Percentiles rank a stretch among this genome's conserved stretches.
Conservation (phyloP, 108 stramenopile genomes). For the Cylindrotheca closterium region DNA sequence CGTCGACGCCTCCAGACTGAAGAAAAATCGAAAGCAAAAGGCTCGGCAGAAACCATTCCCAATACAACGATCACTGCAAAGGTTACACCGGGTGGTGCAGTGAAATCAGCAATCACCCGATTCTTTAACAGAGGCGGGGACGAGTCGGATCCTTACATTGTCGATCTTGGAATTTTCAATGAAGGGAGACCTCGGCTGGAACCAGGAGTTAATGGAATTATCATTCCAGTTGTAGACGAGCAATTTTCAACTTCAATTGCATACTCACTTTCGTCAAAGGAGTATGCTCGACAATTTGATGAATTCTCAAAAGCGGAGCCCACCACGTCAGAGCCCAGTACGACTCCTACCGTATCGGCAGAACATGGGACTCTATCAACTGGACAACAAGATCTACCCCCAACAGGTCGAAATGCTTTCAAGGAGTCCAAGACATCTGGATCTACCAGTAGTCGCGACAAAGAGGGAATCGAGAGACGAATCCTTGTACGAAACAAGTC, state of each 20-base stretch:
- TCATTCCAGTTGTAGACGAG: constrained; percentile 93
- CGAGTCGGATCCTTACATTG: constrained; percentile 79
- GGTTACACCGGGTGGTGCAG: constrained; percentile 81
- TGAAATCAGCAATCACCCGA: constrained; percentile 86
- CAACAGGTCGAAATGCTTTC: constrained; percentile 19
- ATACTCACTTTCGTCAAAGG: constrained; percentile 82
- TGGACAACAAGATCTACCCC: not conserved
- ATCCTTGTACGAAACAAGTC: constrained; percentile 86
- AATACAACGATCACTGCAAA: constrained; percentile 32
- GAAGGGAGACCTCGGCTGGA: constrained; percentile 88
- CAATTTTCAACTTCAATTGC: constrained; percentile 92
- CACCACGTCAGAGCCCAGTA: constrained; percentile 8
- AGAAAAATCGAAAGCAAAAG: constrained; percentile 21
- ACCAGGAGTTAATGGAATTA: constrained; percentile 85
- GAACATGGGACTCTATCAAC: not conserved
- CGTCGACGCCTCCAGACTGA: constrained; percentile 54
- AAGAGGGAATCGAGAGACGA: constrained; percentile 73
- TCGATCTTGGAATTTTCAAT: constrained; percentile 87
- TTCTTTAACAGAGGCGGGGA: constrained; percentile 87
- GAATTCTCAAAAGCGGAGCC: constrained; percentile 39
- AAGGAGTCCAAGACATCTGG: constrained; percentile 17
- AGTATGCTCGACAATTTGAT: constrained; percentile 82
- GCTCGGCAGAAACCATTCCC: constrained; percentile 19
- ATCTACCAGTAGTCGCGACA: constrained; percentile 10
- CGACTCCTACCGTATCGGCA: constrained; percentile 2